phyloP scores from a whole-genome alignment of 345 rosid species.

The Mercurialis annua region DNA sequence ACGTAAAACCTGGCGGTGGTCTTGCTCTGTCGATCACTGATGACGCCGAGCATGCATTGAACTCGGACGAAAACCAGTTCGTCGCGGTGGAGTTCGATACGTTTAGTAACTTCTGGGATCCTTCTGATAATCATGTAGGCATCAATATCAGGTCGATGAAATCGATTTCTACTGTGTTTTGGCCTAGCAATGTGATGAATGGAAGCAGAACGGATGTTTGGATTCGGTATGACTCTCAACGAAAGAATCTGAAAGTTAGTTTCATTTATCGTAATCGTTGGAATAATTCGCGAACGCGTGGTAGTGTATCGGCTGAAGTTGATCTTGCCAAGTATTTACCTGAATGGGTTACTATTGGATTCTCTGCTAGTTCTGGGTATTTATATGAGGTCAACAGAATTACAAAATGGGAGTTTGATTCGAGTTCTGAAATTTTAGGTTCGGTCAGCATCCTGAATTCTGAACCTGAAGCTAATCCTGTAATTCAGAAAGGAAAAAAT shows the following conservation, averaged over 20 bases:
- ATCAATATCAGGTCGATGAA: slow-evolving; percentile 24
- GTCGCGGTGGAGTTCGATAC: slow-evolving; percentile 33
- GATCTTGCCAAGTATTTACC: slow-evolving; percentile 14
- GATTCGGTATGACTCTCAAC: slow-evolving; percentile 29
- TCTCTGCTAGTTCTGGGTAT: slow-evolving; percentile 16
- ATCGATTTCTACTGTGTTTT: background rate
- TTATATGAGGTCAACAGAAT: slow-evolving; percentile 10
- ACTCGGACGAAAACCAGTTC: background rate
- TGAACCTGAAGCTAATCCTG: background rate
- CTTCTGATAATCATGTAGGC: slow-evolving; percentile 24
- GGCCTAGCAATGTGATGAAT: background rate
- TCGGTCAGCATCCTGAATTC: background rate
- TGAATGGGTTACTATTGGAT: slow-evolving; percentile 26
- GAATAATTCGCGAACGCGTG: background rate
- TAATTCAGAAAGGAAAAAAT: background rate
- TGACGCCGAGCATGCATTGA: background rate
- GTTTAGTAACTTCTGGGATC: slow-evolving; percentile 20
- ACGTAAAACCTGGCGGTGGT: slow-evolving; percentile 6
- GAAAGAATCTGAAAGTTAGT: slow-evolving; percentile 9
- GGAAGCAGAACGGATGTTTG: slow-evolving; percentile 21
- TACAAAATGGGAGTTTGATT: slow-evolving; percentile 19
- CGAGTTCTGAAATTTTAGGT: slow-evolving; percentile 6
- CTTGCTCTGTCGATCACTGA: background rate
- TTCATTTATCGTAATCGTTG: background rate
- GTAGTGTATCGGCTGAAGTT: background rate